Evolutionary conservation across 805 yeast genomes (phyloP).

Genomic region (Clavispora phyllophila): DNA sequence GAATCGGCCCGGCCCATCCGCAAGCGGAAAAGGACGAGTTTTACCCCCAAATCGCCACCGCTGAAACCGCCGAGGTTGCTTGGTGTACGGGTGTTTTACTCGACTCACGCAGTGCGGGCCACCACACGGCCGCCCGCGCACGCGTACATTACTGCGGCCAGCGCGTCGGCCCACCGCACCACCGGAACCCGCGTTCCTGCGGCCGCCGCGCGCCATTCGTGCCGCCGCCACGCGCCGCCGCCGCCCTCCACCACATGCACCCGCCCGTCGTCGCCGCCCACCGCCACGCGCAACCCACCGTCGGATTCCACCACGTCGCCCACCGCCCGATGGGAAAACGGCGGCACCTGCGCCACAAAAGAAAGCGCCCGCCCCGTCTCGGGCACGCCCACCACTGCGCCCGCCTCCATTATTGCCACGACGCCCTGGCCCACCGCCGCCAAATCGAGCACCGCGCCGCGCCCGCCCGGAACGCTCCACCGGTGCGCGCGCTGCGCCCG

Average conservation of each 20-base stretch:
- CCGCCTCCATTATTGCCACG: conserved; percentile 5
- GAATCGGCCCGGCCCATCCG: no score
- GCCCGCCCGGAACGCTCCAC: conserved; percentile 7
- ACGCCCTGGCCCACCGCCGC: not conserved
- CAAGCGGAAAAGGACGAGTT: not conserved
- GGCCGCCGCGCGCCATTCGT: not conserved
- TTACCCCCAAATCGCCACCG: not conserved
- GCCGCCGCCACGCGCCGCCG: not conserved
- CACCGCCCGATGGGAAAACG: conserved; percentile 4
- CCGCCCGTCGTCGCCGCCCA: conserved; percentile 7
- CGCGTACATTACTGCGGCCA: not conserved
- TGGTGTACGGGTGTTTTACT: not conserved
- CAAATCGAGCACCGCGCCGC: conserved; percentile 5
- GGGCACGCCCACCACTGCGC: conserved; percentile 4
- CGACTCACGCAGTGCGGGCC: no score
- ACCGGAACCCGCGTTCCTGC: not conserved
- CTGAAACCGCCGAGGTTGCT: not conserved
- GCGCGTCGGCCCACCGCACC: conserved; percentile 5
- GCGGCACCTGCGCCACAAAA: not conserved
- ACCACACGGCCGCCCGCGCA: not conserved
- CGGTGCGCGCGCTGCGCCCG: conserved; percentile 8
- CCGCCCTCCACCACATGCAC: conserved; percentile 4
- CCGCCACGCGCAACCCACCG: conserved; percentile 2
- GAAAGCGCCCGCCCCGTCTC: not conserved
- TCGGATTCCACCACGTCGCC: conserved; percentile 4